These are phyloP conservation scores for Lipomyces anomalus DNA, from an alignment of 805 yeast species.

Conservation along the genomic window DNA sequence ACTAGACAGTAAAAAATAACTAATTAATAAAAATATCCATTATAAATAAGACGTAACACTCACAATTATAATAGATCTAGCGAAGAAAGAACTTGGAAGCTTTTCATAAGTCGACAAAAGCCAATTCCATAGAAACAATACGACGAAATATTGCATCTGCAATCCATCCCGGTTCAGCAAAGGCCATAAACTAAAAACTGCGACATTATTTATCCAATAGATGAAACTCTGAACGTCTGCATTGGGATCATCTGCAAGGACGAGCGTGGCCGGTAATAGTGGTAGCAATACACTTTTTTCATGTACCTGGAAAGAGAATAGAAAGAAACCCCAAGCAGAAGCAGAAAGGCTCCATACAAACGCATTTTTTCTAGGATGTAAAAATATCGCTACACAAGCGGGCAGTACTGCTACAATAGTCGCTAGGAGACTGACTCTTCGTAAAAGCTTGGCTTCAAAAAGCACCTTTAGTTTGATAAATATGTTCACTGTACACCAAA, in stretches of 20 bases:
- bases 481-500: slow-evolving; percentile 93
- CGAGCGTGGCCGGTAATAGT: slow-evolving; percentile 70
- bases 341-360: slow-evolving; percentile 72
- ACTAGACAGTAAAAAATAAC: slow-evolving; percentile 1
- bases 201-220: slow-evolving; percentile 81
- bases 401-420: slow-evolving; percentile 48
- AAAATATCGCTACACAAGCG: slow-evolving; percentile 45
- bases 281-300: slow-evolving; percentile 90
- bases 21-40: not conserved
- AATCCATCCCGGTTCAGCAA: slow-evolving; percentile 71
- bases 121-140: slow-evolving; percentile 69
- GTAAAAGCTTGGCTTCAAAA: slow-evolving; percentile 54
- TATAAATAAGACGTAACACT: slow-evolving; percentile 30
- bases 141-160: slow-evolving; percentile 60
- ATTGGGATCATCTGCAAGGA: slow-evolving; percentile 41
- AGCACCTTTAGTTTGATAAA: slow-evolving; percentile 60
- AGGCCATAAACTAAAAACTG: slow-evolving; percentile 85
- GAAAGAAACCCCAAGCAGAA: slow-evolving; percentile 78
- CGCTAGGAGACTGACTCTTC: slow-evolving; percentile 41
- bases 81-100: slow-evolving; percentile 46
- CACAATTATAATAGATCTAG: slow-evolving; percentile 46
- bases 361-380: slow-evolving; percentile 47
- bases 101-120: slow-evolving; percentile 54
- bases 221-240: slow-evolving; percentile 32
- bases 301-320: slow-evolving; percentile 93